A percentile compares a stretch with the other conserved stretches of the same genome.
These are phyloP conservation scores for Claviceps sp. DNA, from an alignment of 2,329 filamentous ascomycete genomes.

Conservation along the genomic window DNA sequence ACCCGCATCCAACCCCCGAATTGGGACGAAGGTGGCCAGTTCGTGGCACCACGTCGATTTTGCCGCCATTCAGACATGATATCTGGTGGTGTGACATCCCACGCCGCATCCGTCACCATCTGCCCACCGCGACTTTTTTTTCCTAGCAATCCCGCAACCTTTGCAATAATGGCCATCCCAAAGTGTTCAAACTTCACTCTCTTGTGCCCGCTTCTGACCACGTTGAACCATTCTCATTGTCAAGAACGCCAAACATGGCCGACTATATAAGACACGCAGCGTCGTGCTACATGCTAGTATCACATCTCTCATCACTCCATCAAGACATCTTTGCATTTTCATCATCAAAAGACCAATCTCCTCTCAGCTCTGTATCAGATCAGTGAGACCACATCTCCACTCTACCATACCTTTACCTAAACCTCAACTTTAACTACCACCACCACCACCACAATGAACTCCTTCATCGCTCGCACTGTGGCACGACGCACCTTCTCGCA, in stretches of 20 bases:
- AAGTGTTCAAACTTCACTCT: no score
- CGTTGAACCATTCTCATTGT: not conserved
- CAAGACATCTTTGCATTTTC: not conserved
- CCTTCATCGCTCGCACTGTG: slow-evolving; percentile 16
- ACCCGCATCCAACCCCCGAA: not conserved
- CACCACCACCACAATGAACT: slow-evolving; percentile 13
- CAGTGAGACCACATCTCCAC: not conserved
- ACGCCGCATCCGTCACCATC: not conserved
- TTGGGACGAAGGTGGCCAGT: not conserved
- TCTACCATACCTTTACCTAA: not conserved
- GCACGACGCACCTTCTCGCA: slow-evolving; percentile 22
- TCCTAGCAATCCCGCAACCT: not conserved
- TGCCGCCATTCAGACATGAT: not conserved
- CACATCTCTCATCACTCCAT: not conserved
- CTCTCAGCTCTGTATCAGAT: not conserved
- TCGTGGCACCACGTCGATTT: slow-evolving; percentile 1
- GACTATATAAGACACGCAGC: not conserved
- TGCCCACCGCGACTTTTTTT: slow-evolving; percentile 1
- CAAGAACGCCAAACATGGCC: not conserved
- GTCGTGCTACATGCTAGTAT: not conserved
- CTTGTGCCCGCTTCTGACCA: not conserved
- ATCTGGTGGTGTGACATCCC: slow-evolving; percentile 4
- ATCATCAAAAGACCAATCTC: not conserved
- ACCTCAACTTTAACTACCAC: not conserved
- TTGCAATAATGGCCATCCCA: no score